phyloP scores from a whole-genome alignment of 306 rosid genomes.

The Herpetospermum pedunculosum region DNA sequence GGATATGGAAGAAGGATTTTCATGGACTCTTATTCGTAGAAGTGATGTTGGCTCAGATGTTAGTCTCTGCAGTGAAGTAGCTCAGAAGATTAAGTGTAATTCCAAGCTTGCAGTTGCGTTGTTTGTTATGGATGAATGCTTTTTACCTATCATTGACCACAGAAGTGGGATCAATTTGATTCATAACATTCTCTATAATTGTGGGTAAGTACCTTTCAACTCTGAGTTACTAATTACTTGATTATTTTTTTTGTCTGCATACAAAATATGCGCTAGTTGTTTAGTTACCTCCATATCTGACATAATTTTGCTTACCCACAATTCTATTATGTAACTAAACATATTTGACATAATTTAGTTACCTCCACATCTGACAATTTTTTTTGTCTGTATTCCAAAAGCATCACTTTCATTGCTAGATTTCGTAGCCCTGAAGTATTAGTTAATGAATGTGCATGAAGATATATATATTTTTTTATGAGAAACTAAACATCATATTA shows the following conservation, averaged over 20 bases:
- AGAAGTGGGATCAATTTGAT: slow-evolving; percentile 84
- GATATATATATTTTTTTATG: not conserved
- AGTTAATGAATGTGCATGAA: not conserved
- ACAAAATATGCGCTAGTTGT: not conserved
- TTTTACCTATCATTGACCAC: slow-evolving; percentile 76
- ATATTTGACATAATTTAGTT: too few species aligned
- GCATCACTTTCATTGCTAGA: not conserved
- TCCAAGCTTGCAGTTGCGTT: slow-evolving; percentile 85
- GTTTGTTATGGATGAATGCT: slow-evolving; percentile 83
- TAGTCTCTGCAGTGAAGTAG: slow-evolving; percentile 24
- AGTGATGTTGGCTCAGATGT: slow-evolving; percentile 42
- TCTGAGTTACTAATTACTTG: not conserved
- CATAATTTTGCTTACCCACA: too few species aligned
- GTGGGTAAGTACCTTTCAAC: slow-evolving; percentile 50
- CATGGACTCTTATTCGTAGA: slow-evolving; percentile 60
- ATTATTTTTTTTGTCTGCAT: not conserved
- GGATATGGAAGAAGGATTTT: slow-evolving; percentile 72
- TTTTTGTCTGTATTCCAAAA: not conserved
- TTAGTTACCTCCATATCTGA: not conserved
- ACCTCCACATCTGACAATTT: not conserved
- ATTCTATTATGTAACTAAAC: too few species aligned
- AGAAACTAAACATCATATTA: not conserved
- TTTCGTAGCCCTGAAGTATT: not conserved
- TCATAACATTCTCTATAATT: slow-evolving; percentile 65
- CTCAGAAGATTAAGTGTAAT: slow-evolving; percentile 47